A percentile compares a stretch with the other conserved stretches of the same genome.
Evolutionary conservation across 352 stramenopile species (phyloP).

Genomic region (Globisporangium camurandrum): DNA sequence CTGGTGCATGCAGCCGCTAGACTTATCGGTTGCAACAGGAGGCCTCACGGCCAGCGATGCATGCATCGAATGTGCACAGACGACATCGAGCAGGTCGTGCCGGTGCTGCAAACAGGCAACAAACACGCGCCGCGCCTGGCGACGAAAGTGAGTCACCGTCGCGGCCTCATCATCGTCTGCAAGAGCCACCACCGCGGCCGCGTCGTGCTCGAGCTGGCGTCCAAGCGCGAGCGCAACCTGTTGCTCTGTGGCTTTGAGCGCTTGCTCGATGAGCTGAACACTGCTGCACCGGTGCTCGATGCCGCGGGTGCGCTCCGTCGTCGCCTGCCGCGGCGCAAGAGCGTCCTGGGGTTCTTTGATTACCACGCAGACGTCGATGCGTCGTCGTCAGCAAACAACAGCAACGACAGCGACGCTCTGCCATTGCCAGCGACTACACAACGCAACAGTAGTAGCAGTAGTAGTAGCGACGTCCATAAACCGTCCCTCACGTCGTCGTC

Average conservation of each 20-base stretch:
- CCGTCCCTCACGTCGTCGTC: no score
- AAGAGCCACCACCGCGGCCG: constrained; percentile 57
- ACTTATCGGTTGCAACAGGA: no score
- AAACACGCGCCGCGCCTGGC: constrained; percentile 33
- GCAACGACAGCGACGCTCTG: no score
- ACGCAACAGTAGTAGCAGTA: background rate
- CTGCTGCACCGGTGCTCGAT: constrained; percentile 33
- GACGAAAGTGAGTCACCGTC: constrained; percentile 57
- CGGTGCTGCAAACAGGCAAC: constrained; percentile 45
- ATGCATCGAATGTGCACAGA: constrained; percentile 32
- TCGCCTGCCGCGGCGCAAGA: constrained; percentile 32
- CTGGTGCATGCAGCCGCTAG: no score
- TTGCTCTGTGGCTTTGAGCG: constrained; percentile 48
- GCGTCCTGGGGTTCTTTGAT: constrained; percentile 50
- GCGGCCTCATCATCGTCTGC: constrained; percentile 56
- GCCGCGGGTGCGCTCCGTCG: constrained; percentile 35
- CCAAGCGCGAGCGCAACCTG: constrained; percentile 51
- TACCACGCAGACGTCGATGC: constrained; percentile 8
- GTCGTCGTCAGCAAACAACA: background rate
- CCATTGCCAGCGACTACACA: background rate
- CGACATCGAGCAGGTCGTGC: constrained; percentile 49
- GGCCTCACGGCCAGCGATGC: no score
- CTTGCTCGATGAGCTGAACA: constrained; percentile 42
- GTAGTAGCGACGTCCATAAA: background rate
- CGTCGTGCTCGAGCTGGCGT: constrained; percentile 49